phyloP scores from a whole-genome alignment of 23 red algal genomes.

The Gracilaria vermiculophylla region DNA sequence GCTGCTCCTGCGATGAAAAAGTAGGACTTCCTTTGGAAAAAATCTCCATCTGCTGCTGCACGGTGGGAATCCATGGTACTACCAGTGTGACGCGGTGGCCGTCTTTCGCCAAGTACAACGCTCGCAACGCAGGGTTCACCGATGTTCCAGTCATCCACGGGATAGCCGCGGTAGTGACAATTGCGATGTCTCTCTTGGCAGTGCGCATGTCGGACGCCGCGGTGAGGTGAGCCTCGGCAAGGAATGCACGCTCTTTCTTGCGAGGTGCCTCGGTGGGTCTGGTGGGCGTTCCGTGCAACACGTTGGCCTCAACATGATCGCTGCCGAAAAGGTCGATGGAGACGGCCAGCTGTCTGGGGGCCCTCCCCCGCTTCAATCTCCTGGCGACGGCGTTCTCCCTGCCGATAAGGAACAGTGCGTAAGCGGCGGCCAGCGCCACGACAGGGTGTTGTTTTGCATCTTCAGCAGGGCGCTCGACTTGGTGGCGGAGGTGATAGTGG shows the following conservation, averaged over 20 bases:
- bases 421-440: constrained; percentile 23
- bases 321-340: constrained; percentile 18
- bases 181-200: constrained; percentile 34
- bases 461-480: not conserved
- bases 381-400: not conserved
- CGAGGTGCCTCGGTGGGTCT: not conserved
- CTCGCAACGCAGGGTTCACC: constrained; percentile 70
- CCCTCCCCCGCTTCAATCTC: not conserved
- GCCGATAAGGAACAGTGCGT: constrained; percentile 31
- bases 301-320: not conserved
- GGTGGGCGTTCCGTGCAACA: not conserved
- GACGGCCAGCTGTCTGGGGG: constrained; percentile 7
- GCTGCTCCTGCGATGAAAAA: constrained; percentile 31
- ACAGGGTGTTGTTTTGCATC: constrained; percentile 8
- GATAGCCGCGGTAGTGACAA: constrained; percentile 76
- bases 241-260: not conserved
- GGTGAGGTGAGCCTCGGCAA: not conserved
- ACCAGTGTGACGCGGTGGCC: constrained; percentile 73
- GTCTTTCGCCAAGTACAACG: constrained; percentile 63
- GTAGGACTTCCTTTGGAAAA: constrained; percentile 46
- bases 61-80: constrained; percentile 62
- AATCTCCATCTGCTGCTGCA: constrained; percentile 38
- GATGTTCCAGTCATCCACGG: constrained; percentile 87
- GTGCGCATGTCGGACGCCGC: constrained; percentile 53
- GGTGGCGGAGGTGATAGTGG: too few relatives aligned